Base-by-base conservation (phyloP, 768 basidiomycete species). In the Amanita muscaria region DNA sequence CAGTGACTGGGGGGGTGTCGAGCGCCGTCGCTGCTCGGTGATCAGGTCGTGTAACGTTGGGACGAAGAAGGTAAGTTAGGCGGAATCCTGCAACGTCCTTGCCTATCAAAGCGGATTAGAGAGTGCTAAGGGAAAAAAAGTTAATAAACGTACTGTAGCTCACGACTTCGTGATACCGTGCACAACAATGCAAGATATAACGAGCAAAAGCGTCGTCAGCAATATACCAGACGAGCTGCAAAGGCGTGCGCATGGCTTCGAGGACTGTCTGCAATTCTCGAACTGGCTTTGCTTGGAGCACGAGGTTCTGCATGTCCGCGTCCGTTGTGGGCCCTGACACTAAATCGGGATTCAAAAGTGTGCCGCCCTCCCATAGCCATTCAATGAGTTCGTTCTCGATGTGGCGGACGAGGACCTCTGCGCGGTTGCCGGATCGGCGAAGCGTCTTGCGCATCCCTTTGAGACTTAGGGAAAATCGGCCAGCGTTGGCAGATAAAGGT, bases 141-240 rank as follows among this genome's bases (percentile, higher is more conserved):
- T 18, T 14, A 10, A 29, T 22, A 30, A 14, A 69, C 83, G 53
- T 60, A 86, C 86, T 89, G 68, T 80, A 90, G 64, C 83, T 84
- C 54, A 89, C 80, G 48, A 90, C 60, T 47, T 79, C 78, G 59
- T 88, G 77, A 61, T 82, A 89, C 29, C 87, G 69, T 32, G 86
- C 85, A 47, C 83, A 80, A 51, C 87, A 89, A 51, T 91, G 88
- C 5, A 89, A 78, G 36, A 89, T 75, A 53, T 86, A 89, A 24
- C 88, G 72, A 22, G 82, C 78, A 64, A 88, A 89, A 0, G 78
- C 69, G 54, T 87, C 83, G 46, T 82, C 73, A 4, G 66, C 54
- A 48, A 83, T 77, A n/a, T 66, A 70, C 88, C 88, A 90, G 3
- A 88, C 69, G 15, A 89, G 69, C 57, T 79, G 74, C 9, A 75